Base-by-base conservation (phyloP, 257 asterid genomes). In the Solanum chiquidenum region DNA sequence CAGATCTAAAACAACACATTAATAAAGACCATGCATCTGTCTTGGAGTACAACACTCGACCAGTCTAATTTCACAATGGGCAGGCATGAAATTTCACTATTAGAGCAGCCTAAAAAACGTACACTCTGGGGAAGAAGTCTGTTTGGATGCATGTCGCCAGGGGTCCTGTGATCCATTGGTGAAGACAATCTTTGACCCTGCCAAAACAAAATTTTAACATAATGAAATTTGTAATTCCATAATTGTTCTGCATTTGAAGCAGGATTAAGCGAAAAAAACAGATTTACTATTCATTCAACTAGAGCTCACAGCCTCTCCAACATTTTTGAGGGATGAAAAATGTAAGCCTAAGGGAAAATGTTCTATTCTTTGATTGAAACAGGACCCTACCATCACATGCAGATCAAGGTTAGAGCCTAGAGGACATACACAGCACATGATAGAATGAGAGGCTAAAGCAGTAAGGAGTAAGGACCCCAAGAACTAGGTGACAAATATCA, bases 151-250 rank as follows among this genome's bases (percentile, higher is more conserved):
- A 91, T 94, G 99, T 49, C 98, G 98, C 99, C 99, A 97, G 7
- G 99, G 99, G 91, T 97, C 99, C 89, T 97, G 99, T 68, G 99
- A 97, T 92, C 99, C 99, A 88, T 97, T 97, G 14, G 96, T 92
- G 91, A 97, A 97, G 87, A 95, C 89, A 75, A 97, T 97, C 89
- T 92, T 97, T 35, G 99, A 95, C 79, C 98, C 99, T 97, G 96
- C 90, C 87, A 77, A 88, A 23, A 37, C 35, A 73, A 44, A 87
- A 42, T 40, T 46, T 86, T 71, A 55, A 88, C 27, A 66, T 34
- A 80, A 73, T 35, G 73, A 34, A 83, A 69, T 69, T 86, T 87
- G 83, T 40, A n/a, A 75, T 86, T 44, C 66, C 80, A 89, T 40
- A 62, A 85, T 55, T 60, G 86, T 60, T 40, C 27, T 85, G 29